A percentile compares a stretch with the other conserved stretches of the same genome.
Evolutionary conservation across 441 rosid species (phyloP).

Genomic region (Hura crepitans): DNA sequence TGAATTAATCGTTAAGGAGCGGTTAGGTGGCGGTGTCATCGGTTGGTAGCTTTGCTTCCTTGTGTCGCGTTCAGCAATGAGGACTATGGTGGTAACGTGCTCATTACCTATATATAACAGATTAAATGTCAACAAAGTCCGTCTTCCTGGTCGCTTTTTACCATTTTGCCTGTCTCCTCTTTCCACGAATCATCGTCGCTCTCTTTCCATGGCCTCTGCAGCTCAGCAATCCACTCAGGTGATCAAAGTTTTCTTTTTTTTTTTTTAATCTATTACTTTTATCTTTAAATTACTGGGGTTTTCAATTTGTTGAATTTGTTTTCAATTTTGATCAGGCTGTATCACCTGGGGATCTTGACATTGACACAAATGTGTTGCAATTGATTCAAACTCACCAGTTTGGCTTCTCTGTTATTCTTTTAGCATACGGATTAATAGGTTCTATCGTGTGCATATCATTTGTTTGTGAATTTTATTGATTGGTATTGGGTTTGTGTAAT

Average conservation of each 20-base stretch:
- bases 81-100: slow-evolving; percentile 24
- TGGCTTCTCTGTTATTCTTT: neutral
- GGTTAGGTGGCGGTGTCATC: neutral
- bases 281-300: neutral
- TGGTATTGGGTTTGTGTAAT: slow-evolving; percentile 12
- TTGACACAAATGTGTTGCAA: slow-evolving; percentile 49
- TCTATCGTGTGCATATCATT: neutral
- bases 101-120: slow-evolving; percentile 25
- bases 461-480: neutral
- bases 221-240: slow-evolving; percentile 55
- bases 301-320: neutral
- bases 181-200: slow-evolving; percentile 20
- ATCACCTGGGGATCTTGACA: slow-evolving; percentile 45
- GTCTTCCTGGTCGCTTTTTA: slow-evolving; percentile 26
- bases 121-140: slow-evolving; percentile 21
- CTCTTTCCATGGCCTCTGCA: slow-evolving; percentile 60
- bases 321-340: slow-evolving; percentile 41
- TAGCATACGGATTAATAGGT: neutral
- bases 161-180: slow-evolving; percentile 30
- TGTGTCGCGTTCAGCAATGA: slow-evolving; percentile 17
- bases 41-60: neutral
- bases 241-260: neutral
- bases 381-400: slow-evolving; percentile 82
- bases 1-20: neutral
- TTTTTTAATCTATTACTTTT: neutral